A percentile compares a stretch with the other conserved stretches of the same genome.
These are phyloP conservation scores for Areca catechu DNA, from an alignment of 176 grass and related monocot species.

Conservation along the genomic window DNA sequence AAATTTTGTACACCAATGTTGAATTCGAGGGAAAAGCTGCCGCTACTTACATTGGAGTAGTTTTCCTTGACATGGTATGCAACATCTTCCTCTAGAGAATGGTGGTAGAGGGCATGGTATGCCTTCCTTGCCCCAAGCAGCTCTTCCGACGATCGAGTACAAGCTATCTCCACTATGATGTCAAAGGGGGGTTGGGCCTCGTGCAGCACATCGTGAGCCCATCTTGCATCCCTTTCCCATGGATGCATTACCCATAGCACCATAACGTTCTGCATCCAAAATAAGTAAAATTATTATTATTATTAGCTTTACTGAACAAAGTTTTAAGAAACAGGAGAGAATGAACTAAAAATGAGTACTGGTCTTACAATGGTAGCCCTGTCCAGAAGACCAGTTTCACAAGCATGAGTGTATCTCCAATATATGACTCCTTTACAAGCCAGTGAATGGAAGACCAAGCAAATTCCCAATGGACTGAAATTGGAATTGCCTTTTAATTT, in stretches of 20 bases:
- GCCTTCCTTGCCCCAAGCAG: conserved; percentile 66
- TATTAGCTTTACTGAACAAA: too few relatives aligned
- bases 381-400: too few relatives aligned
- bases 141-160: conserved; percentile 71
- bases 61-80: conserved; percentile 55
- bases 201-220: conserved; percentile 67
- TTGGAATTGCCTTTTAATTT: too few relatives aligned
- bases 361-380: too few relatives aligned
- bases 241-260: conserved; percentile 94
- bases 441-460: too few relatives aligned
- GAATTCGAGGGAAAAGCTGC: too few relatives aligned
- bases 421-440: too few relatives aligned
- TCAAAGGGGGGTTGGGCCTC: conserved; percentile 43
- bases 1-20: too few relatives aligned
- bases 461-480: too few relatives aligned
- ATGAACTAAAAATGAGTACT: too few relatives aligned
- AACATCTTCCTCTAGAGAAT: conserved; percentile 93
- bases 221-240: conserved; percentile 78
- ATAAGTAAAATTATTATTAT: background rate
- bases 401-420: too few relatives aligned
- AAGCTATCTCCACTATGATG: conserved; percentile 63
- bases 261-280: conserved; percentile 37
- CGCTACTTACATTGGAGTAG: conserved; percentile 44
- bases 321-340: too few relatives aligned
- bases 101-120: conserved; percentile 76